Percentiles rank a stretch among this genome's conserved stretches.
These are phyloP conservation scores for Westerdykella ornata DNA, from an alignment of 2,329 filamentous ascomycete species.

Conservation along the genomic window DNA sequence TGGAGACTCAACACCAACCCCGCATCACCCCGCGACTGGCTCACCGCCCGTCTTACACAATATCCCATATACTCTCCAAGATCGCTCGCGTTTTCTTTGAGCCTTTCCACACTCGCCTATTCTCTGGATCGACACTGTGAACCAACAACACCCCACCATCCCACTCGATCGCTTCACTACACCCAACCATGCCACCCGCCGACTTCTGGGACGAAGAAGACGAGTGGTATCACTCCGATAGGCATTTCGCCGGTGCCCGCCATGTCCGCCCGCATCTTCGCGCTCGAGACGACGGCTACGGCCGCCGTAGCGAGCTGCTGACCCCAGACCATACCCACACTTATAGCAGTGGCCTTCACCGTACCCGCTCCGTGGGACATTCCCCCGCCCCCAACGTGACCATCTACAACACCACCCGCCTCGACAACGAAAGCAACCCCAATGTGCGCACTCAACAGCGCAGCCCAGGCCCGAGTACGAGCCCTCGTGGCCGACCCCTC, in stretches of 20 bases:
- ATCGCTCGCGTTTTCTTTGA: not conserved
- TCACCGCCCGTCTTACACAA: not conserved
- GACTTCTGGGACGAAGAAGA: conserved; percentile 27
- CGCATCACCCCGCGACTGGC: not conserved
- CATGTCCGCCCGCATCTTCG: conserved; percentile 23
- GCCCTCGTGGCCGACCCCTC: conserved; percentile 22
- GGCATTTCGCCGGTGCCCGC: conserved; percentile 22
- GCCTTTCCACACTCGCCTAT: not conserved
- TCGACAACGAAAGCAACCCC: conserved; percentile 32
- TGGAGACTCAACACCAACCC: not conserved
- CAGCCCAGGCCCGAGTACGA: conserved; percentile 15
- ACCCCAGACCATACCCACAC: conserved; percentile 18
- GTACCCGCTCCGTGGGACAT: conserved; percentile 42
- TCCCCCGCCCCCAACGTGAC: conserved; percentile 41
- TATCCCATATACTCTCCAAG: not conserved
- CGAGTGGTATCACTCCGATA: conserved; percentile 24
- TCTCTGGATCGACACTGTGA: not conserved
- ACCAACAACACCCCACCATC: not conserved
- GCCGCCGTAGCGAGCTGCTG: conserved; percentile 26
- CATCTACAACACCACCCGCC: conserved; percentile 42
- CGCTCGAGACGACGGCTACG: conserved; percentile 15
- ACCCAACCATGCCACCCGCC: conserved; percentile 20
- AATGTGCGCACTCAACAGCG: conserved; percentile 31
- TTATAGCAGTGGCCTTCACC: conserved; percentile 34
- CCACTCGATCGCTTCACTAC: not conserved